Evolutionary conservation across 83 land plant species (phyloP), one percentile per base, ranked within the genome.

Genomic region (Picea mariana): DNA sequence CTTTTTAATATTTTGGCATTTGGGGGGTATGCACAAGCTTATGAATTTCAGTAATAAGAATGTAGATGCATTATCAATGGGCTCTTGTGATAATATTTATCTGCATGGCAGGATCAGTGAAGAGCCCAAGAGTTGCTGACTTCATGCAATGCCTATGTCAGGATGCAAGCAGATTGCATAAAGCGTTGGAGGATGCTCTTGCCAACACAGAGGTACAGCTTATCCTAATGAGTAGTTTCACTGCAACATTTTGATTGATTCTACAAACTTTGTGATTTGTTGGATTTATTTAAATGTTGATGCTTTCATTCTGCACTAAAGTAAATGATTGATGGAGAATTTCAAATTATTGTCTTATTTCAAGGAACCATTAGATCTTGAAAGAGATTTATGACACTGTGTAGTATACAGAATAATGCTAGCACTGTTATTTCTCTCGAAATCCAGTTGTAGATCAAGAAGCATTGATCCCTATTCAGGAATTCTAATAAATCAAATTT

Each of bases 121-220:
- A 82, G 81, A 84, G 85, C 84, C 77, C 75, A 82, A 81, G 82
- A 82, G 85, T 86, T 86, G 87, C 86, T 90, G 86, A 87, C 87
- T 90, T 62, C 79, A 82, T 86, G 85, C 85, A 87, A 85, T 90
- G 79, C 82, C 83, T 80, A 86, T 86, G 68, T 76, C 88, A 91
- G 91, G 91, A 88, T 42, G 80, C 86, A 80, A 80, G 84, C 83
- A 79, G 85, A 72, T 83, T 91, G 77, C 71, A 88, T 75, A 76
- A 88, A 75, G 93, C 84, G 20, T 26, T 84, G 79, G 72, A 75
- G 86, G 55, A 58, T 34, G 86, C 86, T 38, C 64, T 84, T 62
- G 79, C 49, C 15, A 27, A 64, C 16, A 80, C 73, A 75, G 86
- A 84, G 82, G 86, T 84, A 60, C 7, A 18, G 34, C 52, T 42